Conservation (phyloP, 169 alveolate genomes). For the Plasmodium malariae region DNA sequence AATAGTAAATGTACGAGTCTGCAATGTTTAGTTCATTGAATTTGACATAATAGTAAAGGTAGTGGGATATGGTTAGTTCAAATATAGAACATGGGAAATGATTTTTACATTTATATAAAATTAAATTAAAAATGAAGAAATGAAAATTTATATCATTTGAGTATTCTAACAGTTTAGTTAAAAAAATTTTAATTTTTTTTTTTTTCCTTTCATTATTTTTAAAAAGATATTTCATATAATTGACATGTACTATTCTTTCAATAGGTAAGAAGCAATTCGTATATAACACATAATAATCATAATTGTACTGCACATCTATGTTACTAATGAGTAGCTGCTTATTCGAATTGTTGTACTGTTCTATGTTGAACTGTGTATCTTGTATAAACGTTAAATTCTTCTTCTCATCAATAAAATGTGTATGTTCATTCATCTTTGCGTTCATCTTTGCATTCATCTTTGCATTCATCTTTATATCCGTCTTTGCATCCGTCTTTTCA, state of each 20-base stretch:
- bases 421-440: background rate
- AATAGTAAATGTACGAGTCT: slow-evolving; percentile 61
- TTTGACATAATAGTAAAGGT: slow-evolving; percentile 50
- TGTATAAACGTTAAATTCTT: background rate
- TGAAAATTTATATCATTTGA: slow-evolving; percentile 60
- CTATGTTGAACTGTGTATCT: background rate
- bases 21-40: slow-evolving; percentile 47
- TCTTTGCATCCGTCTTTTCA: background rate
- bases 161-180: slow-evolving; percentile 35
- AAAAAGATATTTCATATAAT: slow-evolving; percentile 60
- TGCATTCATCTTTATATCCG: background rate
- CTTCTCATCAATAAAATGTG: background rate
- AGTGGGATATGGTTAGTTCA: slow-evolving; percentile 43
- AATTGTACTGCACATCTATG: slow-evolving; percentile 25
- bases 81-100: slow-evolving; percentile 64
- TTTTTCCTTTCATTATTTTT: slow-evolving; percentile 53
- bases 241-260: slow-evolving; percentile 47
- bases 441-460: background rate
- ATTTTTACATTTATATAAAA: slow-evolving; percentile 72
- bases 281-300: slow-evolving; percentile 14
- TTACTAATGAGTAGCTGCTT: background rate
- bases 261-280: slow-evolving; percentile 47
- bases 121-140: slow-evolving; percentile 58
- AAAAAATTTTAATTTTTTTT: slow-evolving; percentile 49
- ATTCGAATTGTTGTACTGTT: background rate